Base-by-base conservation (phyloP, 768 basidiomycete species). In the Tricholoma terreum region DNA sequence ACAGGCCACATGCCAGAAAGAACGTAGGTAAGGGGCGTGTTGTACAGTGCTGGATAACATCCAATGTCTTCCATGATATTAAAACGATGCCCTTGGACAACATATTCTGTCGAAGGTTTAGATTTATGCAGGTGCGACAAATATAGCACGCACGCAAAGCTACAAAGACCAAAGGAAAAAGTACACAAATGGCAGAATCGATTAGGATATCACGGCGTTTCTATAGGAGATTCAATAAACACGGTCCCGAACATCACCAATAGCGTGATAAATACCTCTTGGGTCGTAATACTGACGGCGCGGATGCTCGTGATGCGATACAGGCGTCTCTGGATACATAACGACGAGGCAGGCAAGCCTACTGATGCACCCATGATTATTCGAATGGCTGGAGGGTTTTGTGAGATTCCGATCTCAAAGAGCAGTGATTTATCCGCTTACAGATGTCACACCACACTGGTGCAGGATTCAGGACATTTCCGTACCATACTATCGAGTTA, bases 371-470 rank as follows among this genome's bases (percentile, higher is more conserved):
- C 83, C 17, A 84, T 60, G n/a, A 73, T 70, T 14, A 85, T 62
- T 49, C 78, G 79, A 1, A 75, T 74, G 15, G 79, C 84, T 84
- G 31, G 56, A 56, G n/a, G n/a, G n/a, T n/a, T n/a, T n/a, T n/a
- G n/a, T n/a, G n/a, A n/a, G n/a, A n/a, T n/a, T n/a, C n/a, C n/a
- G n/a, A n/a, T n/a, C n/a, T n/a, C n/a, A n/a, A n/a, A n/a, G n/a
- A n/a, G n/a, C n/a, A 8, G 10, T 9, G 14, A 2, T 58, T 12
- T 15, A 21, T 19, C 15, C 1, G 11, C 11, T 12, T 42, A 88
- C 86, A 73, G 14, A 89, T 86, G 38, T 87, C 87, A 61, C 86
- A 88, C 84, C 84, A 88, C 0, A 84, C 68, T 0, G 83, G 84
- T 0, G 78, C 73, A 9, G 14, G 35, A 60, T 83, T 73, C 5